Evolutionary conservation across 192 early-diverging fungal species (phyloP).

Genomic region (Phycomyces blakesleeanus): DNA sequence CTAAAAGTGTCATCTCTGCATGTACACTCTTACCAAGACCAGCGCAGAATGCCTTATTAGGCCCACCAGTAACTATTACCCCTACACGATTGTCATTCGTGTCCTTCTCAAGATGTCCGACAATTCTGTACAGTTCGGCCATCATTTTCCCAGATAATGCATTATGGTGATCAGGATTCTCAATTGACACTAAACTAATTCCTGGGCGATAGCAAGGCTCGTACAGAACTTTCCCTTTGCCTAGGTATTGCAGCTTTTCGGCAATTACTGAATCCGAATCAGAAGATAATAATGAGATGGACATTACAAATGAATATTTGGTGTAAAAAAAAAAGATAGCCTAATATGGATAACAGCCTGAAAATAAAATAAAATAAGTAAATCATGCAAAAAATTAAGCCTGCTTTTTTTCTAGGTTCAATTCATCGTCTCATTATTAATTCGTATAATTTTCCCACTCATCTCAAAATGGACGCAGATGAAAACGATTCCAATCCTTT

Average conservation of each 20-base stretch:
- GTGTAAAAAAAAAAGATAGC: too few species aligned
- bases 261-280: too few species aligned
- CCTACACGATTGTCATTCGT: slow-evolving; percentile 30
- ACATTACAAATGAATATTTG: too few species aligned
- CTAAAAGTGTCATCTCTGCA: background rate
- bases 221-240: slow-evolving; percentile 39
- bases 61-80: slow-evolving; percentile 38
- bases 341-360: too few species aligned
- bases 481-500: too few species aligned
- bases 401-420: too few species aligned
- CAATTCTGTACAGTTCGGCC: slow-evolving; percentile 52
- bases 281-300: too few species aligned
- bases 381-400: too few species aligned
- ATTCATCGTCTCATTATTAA: too few species aligned
- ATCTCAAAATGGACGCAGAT: too few species aligned
- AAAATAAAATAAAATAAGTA: too few species aligned
- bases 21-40: slow-evolving; percentile 38
- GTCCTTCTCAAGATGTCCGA: slow-evolving; percentile 43
- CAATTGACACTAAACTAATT: slow-evolving; percentile 39
- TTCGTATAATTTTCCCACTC: too few species aligned
- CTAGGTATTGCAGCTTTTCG: slow-evolving; percentile 1
- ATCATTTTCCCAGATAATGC: slow-evolving; percentile 60
- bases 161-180: slow-evolving; percentile 49
- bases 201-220: slow-evolving; percentile 36
- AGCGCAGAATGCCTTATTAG: slow-evolving; percentile 43